phyloP scores from a whole-genome alignment of 2,329 filamentous ascomycete genomes.

The Penicillium sp. region DNA sequence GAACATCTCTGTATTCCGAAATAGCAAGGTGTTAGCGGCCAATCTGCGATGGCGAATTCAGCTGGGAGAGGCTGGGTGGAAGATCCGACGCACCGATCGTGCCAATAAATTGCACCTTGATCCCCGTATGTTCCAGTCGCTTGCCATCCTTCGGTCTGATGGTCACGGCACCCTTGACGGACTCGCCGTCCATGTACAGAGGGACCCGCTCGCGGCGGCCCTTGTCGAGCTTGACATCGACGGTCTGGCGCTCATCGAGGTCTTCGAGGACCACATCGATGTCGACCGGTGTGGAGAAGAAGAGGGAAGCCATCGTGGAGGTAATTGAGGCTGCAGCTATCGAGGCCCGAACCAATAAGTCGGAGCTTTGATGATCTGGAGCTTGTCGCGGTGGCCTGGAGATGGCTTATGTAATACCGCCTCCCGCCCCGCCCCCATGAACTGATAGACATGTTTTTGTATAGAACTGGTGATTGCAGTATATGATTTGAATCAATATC shows the following conservation, averaged over 20 bases:
- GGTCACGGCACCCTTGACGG: constrained; percentile 93
- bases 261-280: constrained; percentile 98
- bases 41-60: not conserved
- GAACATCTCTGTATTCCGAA: constrained; percentile 78
- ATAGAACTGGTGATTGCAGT: not conserved
- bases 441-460: not conserved
- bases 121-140: constrained; percentile 93
- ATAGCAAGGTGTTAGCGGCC: not conserved
- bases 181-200: constrained; percentile 96
- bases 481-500: not conserved
- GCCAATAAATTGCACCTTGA: constrained; percentile 99
- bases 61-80: not conserved
- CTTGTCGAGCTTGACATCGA: constrained; percentile 98
- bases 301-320: constrained; percentile 84
- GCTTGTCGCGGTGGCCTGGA: constrained; percentile 23
- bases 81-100: constrained; percentile 66
- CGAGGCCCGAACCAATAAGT: constrained; percentile 10
- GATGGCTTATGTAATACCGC: constrained; percentile 9
- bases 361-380: constrained; percentile 21
- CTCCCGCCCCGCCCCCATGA: constrained; percentile 1
- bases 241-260: constrained; percentile 87
- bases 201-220: constrained; percentile 95
- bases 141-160: constrained; percentile 97
- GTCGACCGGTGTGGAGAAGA: constrained; percentile 97
- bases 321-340: constrained; percentile 10